These are phyloP conservation scores for Monilinia aucupariae DNA, from an alignment of 2,329 filamentous ascomycete species.

Conservation along the genomic window DNA sequence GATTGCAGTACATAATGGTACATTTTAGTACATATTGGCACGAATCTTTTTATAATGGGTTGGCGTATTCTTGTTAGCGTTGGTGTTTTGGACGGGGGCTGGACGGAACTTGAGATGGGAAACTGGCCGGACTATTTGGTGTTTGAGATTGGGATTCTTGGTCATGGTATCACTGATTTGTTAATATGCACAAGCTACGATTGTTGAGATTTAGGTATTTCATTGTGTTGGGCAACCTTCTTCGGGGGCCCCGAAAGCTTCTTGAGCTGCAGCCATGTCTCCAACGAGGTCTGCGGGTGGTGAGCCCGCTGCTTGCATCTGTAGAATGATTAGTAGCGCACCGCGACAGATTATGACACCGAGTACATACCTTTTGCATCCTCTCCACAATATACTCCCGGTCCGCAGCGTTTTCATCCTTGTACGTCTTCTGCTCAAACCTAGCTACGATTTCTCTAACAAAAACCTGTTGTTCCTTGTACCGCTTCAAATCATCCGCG, in stretches of 20 bases:
- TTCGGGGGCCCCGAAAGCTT: constrained; percentile 56
- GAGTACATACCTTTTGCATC: constrained; percentile 81
- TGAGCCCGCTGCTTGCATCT: constrained; percentile 97
- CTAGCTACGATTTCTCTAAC: constrained; percentile 82
- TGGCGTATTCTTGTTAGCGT: constrained; percentile 21
- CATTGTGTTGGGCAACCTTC: constrained; percentile 60
- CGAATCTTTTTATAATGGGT: constrained; percentile 2
- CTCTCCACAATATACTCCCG: constrained; percentile 91
- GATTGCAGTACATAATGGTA: neutral
- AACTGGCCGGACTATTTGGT: neutral
- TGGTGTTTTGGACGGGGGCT: constrained; percentile 25
- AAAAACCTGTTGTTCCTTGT: constrained; percentile 71
- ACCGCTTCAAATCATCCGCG: constrained; percentile 70
- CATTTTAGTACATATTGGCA: neutral
- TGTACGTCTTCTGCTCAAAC: constrained; percentile 78
- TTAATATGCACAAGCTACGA: constrained; percentile 13
- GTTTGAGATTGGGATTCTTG: neutral
- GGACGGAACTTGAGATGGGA: constrained; percentile 2
- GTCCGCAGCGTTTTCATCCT: constrained; percentile 74
- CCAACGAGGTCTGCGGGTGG: constrained; percentile 88
- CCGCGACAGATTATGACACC: constrained; percentile 10
- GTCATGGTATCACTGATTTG: constrained; percentile 16
- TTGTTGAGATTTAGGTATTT: constrained; percentile 25
- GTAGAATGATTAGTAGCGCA: constrained; percentile 23
- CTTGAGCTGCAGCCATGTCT: constrained; percentile 78